Base-by-base conservation (phyloP, 1,139 yeast genomes). In the Candida glucosophila region DNA sequence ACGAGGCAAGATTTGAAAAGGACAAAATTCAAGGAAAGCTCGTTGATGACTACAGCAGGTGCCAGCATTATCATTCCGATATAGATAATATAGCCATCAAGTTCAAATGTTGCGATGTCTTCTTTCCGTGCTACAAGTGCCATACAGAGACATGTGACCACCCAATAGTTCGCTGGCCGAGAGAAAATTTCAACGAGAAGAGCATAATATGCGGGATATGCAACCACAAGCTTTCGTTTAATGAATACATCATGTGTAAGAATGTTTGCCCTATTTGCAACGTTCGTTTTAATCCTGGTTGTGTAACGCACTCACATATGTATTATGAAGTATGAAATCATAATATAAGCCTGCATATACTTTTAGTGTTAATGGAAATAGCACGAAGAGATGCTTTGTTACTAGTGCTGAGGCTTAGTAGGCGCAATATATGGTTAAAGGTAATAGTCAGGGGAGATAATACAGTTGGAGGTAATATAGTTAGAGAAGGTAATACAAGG, bases 41-140 rank as follows among this genome's bases (percentile, higher is more conserved):
- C 2, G 42, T 52, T 4, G 70, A 64, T 35, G 22, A 30, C 4
- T 35, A 55, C 19, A 62, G 69, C 7, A 37, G 70, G 15, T 64
- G 70, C 31, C 20, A 23, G 6, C 70, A 64, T 43, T 63, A 61
- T 37, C 52, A 57, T 26, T 30, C 52, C 15, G 30, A 27, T 3
- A 35, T 53, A 2, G 70, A 64, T 34, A 49, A 63, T n/a, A 55
- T 64, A 3, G 69, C 69, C 11, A 43, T 64, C 28, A 57, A 55
- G 34, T 61, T 58, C 41, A 50, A 49, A 29, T 64, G 70, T 38
- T 64, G 70, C 35, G 35, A 28, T n/a, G 28, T 30, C 5, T 63
- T 49, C 31, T 64, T 45, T 32, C 66, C 68, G 2, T 64, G 70
- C 39, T 58, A 41, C 39, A 36, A 58, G 37, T 64, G 70, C 34